A percentile compares a stretch with the other conserved stretches of the same genome.
Conservation (phyloP, 2,329 filamentous ascomycete species). For the Lachnellula subtilissima region DNA sequence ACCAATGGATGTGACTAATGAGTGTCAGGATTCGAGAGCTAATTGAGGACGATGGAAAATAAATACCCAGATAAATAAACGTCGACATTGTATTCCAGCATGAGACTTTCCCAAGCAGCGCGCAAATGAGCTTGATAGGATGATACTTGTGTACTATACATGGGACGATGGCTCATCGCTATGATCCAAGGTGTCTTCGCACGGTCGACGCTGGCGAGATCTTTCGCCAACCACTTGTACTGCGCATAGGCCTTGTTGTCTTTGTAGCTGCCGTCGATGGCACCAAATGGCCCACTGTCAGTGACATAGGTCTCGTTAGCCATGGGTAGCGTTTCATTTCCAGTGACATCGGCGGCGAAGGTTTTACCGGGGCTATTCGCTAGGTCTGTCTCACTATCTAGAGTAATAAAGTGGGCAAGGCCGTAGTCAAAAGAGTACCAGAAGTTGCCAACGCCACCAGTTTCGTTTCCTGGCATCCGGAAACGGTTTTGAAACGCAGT, state of each 20-base stretch:
- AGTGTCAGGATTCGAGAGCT: slow-evolving; percentile 1
- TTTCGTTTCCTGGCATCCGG: slow-evolving; percentile 45
- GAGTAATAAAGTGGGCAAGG: slow-evolving; percentile 45
- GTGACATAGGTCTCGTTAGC: slow-evolving; percentile 42
- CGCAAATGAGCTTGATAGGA: slow-evolving; percentile 41
- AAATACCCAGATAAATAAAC: slow-evolving; percentile 37
- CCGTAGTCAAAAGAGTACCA: slow-evolving; percentile 53
- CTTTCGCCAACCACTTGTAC: slow-evolving; percentile 43
- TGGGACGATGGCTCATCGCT: slow-evolving; percentile 29
- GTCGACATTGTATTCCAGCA: slow-evolving; percentile 43
- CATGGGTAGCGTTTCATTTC: slow-evolving; percentile 37
- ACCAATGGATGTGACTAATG: slow-evolving; percentile 42
- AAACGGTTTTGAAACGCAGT: slow-evolving; percentile 41
- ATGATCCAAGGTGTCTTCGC: slow-evolving; percentile 29
- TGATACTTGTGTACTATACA: slow-evolving; percentile 42
- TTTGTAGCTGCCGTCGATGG: slow-evolving; percentile 36
- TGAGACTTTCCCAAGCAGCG: slow-evolving; percentile 40
- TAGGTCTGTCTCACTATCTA: slow-evolving; percentile 47
- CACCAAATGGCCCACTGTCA: slow-evolving; percentile 46
- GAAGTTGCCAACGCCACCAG: slow-evolving; percentile 46
- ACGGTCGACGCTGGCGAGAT: slow-evolving; percentile 25
- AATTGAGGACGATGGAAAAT: background rate
- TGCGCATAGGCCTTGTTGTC: slow-evolving; percentile 36
- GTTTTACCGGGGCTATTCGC: slow-evolving; percentile 42
- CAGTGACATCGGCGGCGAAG: slow-evolving; percentile 39